Evolutionary conservation across 2,329 filamentous ascomycete genomes (phyloP), one percentile per base, ranked within the genome.

Genomic region (Sclerotinia trifoliorum): DNA sequence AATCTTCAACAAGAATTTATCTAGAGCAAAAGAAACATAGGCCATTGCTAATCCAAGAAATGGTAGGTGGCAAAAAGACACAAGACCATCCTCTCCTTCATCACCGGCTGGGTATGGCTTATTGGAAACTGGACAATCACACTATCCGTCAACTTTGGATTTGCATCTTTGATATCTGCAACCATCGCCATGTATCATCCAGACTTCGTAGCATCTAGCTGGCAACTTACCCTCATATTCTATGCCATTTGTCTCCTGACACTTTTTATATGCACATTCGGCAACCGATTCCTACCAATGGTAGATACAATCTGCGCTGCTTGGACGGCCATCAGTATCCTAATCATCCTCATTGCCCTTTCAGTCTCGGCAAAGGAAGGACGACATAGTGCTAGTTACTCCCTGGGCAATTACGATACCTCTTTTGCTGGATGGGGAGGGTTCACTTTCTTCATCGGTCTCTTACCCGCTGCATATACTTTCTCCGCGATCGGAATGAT

Each of bases 81-180:
- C 80, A 87, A 89, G 65, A 85, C 84, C 54, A 80, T 90, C 21
- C 82, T 88, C 21, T 88, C 88, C 44, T 93, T 88, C 86, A 86
- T 91, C 70, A 90, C 88, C 72, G 90, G 90, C 70, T 93, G 90
- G 90, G 82, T 89, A 29, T 93, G 91, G 76, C 85, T 92, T 24
- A 87, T 92, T 64, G 91, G 91, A 69, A 93, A 93, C 80, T 89
- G 93, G 78, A 92, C 89, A 72, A 94, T 94, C 73, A 93, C 90
- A 0, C 82, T 93, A n/a, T 86, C 90, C n/a, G 90, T 93, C 76
- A 91, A 92, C 81, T 93, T 93, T 74, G 91, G 90, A 75, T 85
- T 86, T 68, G 84, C 85, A 1, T 84, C 82, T 1, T 74, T 88
- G 58, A 78, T 87, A 46, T 81, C 82, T 3, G 84, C 82, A 0